These are phyloP conservation scores for Hyaloscypha bicolor DNA, from an alignment of 495 filamentous ascomycete genomes.

Conservation along the genomic window DNA sequence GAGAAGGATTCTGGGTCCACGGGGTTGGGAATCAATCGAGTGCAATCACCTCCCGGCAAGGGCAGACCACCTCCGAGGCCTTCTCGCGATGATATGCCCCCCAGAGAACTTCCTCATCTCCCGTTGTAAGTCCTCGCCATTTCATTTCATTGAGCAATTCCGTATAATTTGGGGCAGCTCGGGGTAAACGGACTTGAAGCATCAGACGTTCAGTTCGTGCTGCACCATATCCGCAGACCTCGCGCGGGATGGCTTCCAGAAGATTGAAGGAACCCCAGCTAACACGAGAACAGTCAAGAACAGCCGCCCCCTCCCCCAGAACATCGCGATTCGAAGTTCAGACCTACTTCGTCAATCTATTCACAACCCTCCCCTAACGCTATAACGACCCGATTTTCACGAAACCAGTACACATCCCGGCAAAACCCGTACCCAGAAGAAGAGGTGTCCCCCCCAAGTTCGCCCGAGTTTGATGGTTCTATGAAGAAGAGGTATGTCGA, in stretches of 20 bases:
- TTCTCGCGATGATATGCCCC: slow-evolving; percentile 17
- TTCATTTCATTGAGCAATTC: background rate
- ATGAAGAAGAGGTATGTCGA: slow-evolving; percentile 25
- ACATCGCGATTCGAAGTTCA: slow-evolving; percentile 24
- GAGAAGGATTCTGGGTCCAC: slow-evolving; percentile 16
- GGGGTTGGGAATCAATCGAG: slow-evolving; percentile 14
- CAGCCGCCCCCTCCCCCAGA: slow-evolving; percentile 14
- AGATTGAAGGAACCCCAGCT: slow-evolving; percentile 10
- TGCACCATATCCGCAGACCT: slow-evolving; percentile 6
- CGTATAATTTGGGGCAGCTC: background rate
- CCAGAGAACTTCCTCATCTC: slow-evolving; percentile 18
- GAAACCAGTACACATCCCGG: slow-evolving; percentile 8
- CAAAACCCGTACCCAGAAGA: slow-evolving; percentile 24
- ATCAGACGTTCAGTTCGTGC: slow-evolving; percentile 16
- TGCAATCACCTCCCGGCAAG: slow-evolving; percentile 10
- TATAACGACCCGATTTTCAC: slow-evolving; percentile 17
- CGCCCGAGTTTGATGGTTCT: slow-evolving; percentile 24
- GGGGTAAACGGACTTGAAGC: slow-evolving; percentile 17
- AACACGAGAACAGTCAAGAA: slow-evolving; percentile 17
- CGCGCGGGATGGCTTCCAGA: background rate
- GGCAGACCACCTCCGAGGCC: slow-evolving; percentile 14
- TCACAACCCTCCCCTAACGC: slow-evolving; percentile 26
- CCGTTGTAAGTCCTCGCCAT: slow-evolving; percentile 29
- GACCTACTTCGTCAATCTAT: slow-evolving; percentile 32
- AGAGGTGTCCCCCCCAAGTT: slow-evolving; percentile 35